Conservation (phyloP, 2,329 filamentous ascomycete genomes). For the Helotiales sp. region DNA sequence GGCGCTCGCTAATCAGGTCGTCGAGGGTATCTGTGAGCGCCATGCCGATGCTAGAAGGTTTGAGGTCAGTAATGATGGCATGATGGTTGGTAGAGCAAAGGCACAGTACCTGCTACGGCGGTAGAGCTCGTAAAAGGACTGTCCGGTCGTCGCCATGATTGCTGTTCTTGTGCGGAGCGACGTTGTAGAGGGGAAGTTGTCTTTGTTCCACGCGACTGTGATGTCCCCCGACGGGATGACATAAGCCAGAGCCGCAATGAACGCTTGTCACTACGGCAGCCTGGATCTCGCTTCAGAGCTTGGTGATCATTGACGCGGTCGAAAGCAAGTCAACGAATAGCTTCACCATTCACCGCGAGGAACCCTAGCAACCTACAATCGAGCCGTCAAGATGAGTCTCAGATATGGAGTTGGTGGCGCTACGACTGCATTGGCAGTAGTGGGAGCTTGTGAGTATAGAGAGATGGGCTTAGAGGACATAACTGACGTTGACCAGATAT, state of each 20-base stretch:
- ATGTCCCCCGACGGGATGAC: constrained; percentile 29
- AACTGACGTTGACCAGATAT: constrained; percentile 70
- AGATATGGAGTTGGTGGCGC: constrained; percentile 72
- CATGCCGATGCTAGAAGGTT: constrained; percentile 76
- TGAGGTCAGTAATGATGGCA: constrained; percentile 41
- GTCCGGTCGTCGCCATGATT: constrained; percentile 55
- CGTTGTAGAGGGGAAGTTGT: constrained; percentile 27
- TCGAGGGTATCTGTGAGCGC: constrained; percentile 96
- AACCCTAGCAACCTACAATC: constrained; percentile 22
- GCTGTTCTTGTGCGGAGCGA: constrained; percentile 20
- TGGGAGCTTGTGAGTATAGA: constrained; percentile 77
- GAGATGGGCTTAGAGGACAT: constrained; percentile 7
- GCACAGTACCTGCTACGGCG: constrained; percentile 88
- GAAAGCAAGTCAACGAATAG: constrained; percentile 10
- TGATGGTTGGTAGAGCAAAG: constrained; percentile 40
- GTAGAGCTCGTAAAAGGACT: constrained; percentile 91
- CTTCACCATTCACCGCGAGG: constrained; percentile 10
- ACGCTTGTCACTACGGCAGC: constrained; percentile 33
- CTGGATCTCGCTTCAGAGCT: constrained; percentile 26
- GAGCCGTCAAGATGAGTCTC: constrained; percentile 66
- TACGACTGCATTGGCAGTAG: constrained; percentile 70
- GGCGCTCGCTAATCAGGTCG: constrained; percentile 90
- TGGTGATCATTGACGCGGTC: constrained; percentile 14
- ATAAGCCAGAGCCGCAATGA: constrained; percentile 19
- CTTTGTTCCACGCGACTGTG: constrained; percentile 14